These are phyloP conservation scores for Trichocomaceae sp. DNA, from an alignment of 2,329 filamentous ascomycete genomes.

Conservation along the genomic window DNA sequence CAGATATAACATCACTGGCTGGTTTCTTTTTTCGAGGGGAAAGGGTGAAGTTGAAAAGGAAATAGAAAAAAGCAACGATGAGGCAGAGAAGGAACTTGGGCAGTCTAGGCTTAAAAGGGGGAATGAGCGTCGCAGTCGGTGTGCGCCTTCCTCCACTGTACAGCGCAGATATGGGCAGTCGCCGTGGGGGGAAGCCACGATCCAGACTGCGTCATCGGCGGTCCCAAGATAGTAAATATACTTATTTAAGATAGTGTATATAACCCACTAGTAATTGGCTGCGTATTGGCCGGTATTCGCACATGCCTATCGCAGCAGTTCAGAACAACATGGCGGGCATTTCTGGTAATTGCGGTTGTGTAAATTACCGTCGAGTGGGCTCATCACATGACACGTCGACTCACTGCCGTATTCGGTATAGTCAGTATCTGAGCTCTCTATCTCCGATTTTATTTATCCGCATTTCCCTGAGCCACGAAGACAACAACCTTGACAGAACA, in stretches of 20 bases:
- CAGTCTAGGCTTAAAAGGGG: not conserved
- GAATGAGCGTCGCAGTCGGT: not conserved
- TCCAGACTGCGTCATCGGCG: not conserved
- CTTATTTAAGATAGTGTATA: too few relatives aligned
- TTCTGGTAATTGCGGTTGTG: not conserved
- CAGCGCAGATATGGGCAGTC: not conserved
- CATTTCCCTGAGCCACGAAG: not conserved
- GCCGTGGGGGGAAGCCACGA: not conserved
- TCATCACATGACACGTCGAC: not conserved
- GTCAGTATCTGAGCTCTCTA: not conserved
- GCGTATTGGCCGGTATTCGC: not conserved
- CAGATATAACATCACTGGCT: conserved; percentile 2
- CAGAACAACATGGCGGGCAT: not conserved
- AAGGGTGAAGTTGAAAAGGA: not conserved
- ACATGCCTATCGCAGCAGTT: not conserved
- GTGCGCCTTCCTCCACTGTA: not conserved
- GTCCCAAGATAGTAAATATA: too few relatives aligned
- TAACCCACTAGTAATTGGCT: too few relatives aligned
- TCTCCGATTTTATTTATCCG: not conserved
- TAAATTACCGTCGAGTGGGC: not conserved
- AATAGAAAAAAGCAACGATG: not conserved
- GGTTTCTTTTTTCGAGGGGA: not conserved
- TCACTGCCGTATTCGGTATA: not conserved
- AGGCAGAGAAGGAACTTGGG: not conserved
- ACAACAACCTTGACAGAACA: too few relatives aligned